Conservation (phyloP, 2,329 filamentous ascomycete genomes). For the Dothistroma septosporum region DNA sequence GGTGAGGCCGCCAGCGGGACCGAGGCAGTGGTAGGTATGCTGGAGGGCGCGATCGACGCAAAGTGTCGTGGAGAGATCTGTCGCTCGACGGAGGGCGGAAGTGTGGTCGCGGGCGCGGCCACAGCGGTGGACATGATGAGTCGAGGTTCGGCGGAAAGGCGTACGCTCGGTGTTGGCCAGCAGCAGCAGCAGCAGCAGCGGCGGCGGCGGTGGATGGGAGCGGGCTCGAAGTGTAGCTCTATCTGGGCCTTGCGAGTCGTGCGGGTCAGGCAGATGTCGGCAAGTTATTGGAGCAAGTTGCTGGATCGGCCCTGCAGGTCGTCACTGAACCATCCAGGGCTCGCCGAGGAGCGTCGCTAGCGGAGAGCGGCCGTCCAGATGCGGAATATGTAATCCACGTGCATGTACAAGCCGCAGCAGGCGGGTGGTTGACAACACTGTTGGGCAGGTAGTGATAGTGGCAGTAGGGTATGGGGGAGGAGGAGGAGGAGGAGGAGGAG, state of each 20-base stretch:
- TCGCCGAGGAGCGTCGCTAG: conserved; percentile 4
- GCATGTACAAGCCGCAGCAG: not conserved
- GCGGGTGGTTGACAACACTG: not conserved
- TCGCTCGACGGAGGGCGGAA: conserved; percentile 34
- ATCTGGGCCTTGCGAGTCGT: not conserved
- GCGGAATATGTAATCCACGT: not conserved
- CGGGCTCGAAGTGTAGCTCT: conserved; percentile 1
- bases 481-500: not conserved
- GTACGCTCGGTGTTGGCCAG: not conserved
- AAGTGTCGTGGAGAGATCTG: conserved; percentile 41
- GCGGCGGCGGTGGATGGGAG: not conserved
- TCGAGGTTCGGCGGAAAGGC: not conserved
- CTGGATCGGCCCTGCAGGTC: conserved; percentile 4
- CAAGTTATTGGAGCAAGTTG: not conserved
- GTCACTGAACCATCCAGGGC: not conserved
- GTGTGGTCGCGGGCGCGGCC: conserved; percentile 40
- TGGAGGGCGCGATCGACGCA: conserved; percentile 40
- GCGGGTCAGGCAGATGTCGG: conserved; percentile 1
- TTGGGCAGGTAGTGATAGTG: no score
- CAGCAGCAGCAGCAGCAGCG: not conserved
- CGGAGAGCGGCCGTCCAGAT: not conserved
- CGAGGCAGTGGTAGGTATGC: conserved; percentile 25
- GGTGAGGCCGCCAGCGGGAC: conserved; percentile 13
- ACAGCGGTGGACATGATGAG: conserved; percentile 46
- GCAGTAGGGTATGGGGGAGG: not conserved